These are phyloP conservation scores for Durotheca rogersii DNA, from an alignment of 495 filamentous ascomycete species.

Conservation along the genomic window DNA sequence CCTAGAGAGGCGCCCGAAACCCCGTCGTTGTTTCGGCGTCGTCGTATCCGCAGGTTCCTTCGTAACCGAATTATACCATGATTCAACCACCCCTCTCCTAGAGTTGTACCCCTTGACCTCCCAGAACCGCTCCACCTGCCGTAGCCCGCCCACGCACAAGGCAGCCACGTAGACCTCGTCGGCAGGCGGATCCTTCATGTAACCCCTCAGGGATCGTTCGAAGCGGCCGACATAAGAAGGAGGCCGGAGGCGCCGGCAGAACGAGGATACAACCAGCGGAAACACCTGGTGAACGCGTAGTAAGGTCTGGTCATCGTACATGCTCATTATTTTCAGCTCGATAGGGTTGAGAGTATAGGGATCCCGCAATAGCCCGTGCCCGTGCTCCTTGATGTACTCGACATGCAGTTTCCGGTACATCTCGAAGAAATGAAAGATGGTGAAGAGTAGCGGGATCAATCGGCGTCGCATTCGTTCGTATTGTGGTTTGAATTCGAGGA, in stretches of 20 bases:
- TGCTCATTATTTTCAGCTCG: conserved; percentile 54
- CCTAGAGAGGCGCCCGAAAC: conserved; percentile 48
- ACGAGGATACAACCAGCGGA: conserved; percentile 56
- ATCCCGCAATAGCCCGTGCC: conserved; percentile 39
- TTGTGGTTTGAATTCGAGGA: conserved; percentile 53
- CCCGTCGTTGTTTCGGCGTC: conserved; percentile 49
- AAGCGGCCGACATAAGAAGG: conserved; percentile 58
- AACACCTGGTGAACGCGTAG: conserved; percentile 57
- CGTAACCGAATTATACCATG: conserved; percentile 52
- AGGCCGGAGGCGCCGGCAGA: conserved; percentile 55
- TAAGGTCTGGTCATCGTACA: conserved; percentile 58
- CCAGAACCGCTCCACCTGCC: conserved; percentile 58
- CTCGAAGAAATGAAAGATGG: conserved; percentile 61
- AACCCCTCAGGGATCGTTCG: conserved; percentile 58
- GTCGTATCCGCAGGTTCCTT: conserved; percentile 42
- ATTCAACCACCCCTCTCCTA: conserved; percentile 52
- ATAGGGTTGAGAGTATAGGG: conserved; percentile 55
- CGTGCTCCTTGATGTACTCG: conserved; percentile 49
- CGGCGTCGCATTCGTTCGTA: conserved; percentile 57
- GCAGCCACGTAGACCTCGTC: conserved; percentile 58
- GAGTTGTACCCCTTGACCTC: conserved; percentile 60
- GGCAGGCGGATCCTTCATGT: conserved; percentile 54
- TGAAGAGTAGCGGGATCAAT: conserved; percentile 55
- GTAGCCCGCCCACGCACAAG: conserved; percentile 54
- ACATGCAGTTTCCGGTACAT: conserved; percentile 56